Conservation (phyloP, 139 green algal genomes). For the Pleodorina starrii region DNA sequence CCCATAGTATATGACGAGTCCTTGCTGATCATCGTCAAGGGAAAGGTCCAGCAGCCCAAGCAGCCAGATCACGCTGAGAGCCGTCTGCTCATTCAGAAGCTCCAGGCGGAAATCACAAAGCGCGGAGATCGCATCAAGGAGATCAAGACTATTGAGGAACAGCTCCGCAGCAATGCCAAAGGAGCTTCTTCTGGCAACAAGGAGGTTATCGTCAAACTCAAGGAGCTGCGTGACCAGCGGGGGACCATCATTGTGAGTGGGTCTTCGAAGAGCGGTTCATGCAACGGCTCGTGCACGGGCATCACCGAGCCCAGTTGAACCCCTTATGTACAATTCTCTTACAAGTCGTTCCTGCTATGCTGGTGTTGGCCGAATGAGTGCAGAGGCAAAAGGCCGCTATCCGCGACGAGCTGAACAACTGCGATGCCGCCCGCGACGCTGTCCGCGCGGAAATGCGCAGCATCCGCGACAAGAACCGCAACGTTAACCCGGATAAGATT, state of each 20-base stretch:
- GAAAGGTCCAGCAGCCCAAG: constrained; percentile 54
- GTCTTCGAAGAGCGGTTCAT: not conserved
- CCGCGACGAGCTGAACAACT: constrained; percentile 63
- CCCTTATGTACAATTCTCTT: too few relatives aligned
- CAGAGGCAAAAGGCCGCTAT: constrained; percentile 67
- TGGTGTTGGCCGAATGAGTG: not conserved
- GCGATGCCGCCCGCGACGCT: constrained; percentile 39
- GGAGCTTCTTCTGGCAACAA: constrained; percentile 37
- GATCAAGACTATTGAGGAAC: constrained; percentile 70
- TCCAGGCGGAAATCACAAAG: constrained; percentile 69
- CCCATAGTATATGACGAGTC: constrained; percentile 56
- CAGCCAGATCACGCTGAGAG: constrained; percentile 69
- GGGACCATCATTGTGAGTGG: constrained; percentile 64
- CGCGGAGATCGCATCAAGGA: constrained; percentile 66
- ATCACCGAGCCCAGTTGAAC: not conserved
- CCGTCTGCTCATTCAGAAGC: constrained; percentile 65
- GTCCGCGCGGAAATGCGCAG: constrained; percentile 49
- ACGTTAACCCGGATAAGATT: constrained; percentile 50
- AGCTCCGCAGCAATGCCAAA: constrained; percentile 31
- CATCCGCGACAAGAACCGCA: constrained; percentile 51
- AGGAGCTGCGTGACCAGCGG: constrained; percentile 57
- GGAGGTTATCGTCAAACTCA: constrained; percentile 46
- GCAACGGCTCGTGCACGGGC: not conserved
- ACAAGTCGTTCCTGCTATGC: not conserved
- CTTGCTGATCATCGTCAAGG: constrained; percentile 61